Base-by-base conservation (phyloP, 176 grass and related monocot genomes). In the Alloteropsis semialata region DNA sequence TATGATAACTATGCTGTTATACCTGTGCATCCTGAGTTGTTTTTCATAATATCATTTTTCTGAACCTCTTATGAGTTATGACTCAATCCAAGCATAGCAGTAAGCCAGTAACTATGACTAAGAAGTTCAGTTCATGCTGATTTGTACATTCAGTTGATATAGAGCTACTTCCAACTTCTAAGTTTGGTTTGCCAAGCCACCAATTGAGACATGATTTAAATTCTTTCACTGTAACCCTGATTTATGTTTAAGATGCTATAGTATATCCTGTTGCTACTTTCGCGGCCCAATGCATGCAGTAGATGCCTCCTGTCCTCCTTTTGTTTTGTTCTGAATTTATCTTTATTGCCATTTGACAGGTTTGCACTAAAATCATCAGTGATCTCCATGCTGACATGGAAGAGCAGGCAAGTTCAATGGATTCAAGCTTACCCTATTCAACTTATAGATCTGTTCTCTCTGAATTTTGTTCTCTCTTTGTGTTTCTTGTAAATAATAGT, bases 301-400 rank as follows among this genome's bases (percentile, higher is more conserved):
- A 61, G 33, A 76, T 38, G n/a, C n/a, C n/a, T n/a, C n/a, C n/a
- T 57, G 3, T 48, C 43, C 19, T 63, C 44, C 10, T 74, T 71
- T 71, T 30, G 37, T 19, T 2, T 12, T 10, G n/a, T 1, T 75
- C 16, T 79, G 38, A 80, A 79, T 21, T 32, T 74, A 41, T 66
- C 29, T 38, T 29, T 49, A 46, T 89, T 88, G 13, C 3, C 42
- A 68, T 85, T 83, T 87, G 53, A 25, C 67, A 93, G 92, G 78
- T 91, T 87, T 87, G 48, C 24, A 2, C 84, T 90, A 76, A 98
- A 95, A 88, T 91, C 78, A 66, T 82, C 84, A 3, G 60, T 88
- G 15, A 29, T 98, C 30, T 88, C 88, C 17, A 88, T 81, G 11
- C 64, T 98, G 79, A 91, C 90, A 68, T 89, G 86, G 81, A 91